Evolutionary conservation across 176 grass and related monocot species (phyloP), one percentile per base, ranked within the genome.

Genomic region (Urochloa ruziziensis): DNA sequence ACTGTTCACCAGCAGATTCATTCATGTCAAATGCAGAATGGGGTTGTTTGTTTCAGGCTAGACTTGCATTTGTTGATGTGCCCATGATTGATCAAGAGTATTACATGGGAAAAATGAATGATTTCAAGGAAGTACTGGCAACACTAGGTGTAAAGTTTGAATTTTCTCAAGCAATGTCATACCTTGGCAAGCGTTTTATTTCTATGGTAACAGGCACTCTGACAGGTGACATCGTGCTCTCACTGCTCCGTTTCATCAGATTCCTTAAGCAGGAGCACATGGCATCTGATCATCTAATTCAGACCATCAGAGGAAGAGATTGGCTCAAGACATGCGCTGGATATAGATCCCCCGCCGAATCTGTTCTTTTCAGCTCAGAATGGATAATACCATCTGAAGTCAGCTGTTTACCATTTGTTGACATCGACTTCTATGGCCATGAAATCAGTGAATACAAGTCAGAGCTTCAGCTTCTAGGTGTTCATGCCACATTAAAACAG

Each of bases 391-490:
- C 79, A 24, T 85, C 70, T 6, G n/a, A 83, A 42, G 65, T 94
- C 5, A 94, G 84, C 32, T 56, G 24, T 83, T 83, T 90, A 32
- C 78, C 85, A 51, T 76, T 88, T 30, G 76, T 94, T 27, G 88
- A 94, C 67, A 67, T 40, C 3, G 19, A 65, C 23, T 90, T 78
- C 30, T 90, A 90, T 51, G 85, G 88, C 7, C n/a, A 72, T 35
- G 67, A 61, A 29, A 88, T 94, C 48, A 10, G 14, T 83, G 32
- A 75, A 4, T 88, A 83, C 77, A 90, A 76, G 66, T 6, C 16
- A 16, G 91, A 90, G 54, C 82, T 94, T 40, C 46, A 62, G 44
- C 62, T 80, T 74, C 67, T 94, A 54, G 91, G 91, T 36, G 81
- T 90, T 82, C 14, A 71, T 61, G 65, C 86, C 17, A 70, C 36